These are phyloP conservation scores for Penicillium turbatum DNA, from an alignment of 495 filamentous ascomycete genomes.

Conservation along the genomic window DNA sequence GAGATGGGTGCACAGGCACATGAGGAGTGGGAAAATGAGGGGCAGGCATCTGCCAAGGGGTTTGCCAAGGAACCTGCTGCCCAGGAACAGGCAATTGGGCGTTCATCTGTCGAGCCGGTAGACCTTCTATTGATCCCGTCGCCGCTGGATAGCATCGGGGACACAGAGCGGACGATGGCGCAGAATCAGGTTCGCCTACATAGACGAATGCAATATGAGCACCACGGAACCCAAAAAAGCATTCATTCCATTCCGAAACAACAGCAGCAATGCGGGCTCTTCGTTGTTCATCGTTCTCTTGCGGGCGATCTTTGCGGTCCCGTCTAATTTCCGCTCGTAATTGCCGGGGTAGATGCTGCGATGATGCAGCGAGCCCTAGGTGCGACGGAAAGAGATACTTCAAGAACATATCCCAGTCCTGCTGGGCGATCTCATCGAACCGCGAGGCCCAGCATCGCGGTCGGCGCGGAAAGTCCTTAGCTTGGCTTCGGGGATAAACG, in stretches of 20 bases:
- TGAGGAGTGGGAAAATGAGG: constrained; percentile 18
- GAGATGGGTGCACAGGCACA: constrained; percentile 1
- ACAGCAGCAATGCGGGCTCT: constrained; percentile 39
- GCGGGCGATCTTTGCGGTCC: constrained; percentile 41
- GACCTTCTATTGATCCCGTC: constrained; percentile 20
- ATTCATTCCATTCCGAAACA: constrained; percentile 50
- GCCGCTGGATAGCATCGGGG: constrained; percentile 44
- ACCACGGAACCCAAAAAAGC: constrained; percentile 45
- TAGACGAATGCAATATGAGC: constrained; percentile 37
- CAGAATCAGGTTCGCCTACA: constrained; percentile 34
- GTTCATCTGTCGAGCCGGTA: constrained; percentile 7
- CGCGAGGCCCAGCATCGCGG: constrained; percentile 41
- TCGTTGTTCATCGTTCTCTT: constrained; percentile 43
- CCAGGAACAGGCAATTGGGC: constrained; percentile 14
- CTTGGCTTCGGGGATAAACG: constrained; percentile 42
- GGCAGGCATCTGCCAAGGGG: constrained; percentile 13
- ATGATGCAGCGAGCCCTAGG: constrained; percentile 38
- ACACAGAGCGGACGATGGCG: constrained; percentile 41
- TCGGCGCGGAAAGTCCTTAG: constrained; percentile 45
- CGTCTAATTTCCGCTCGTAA: constrained; percentile 39
- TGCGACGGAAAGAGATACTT: constrained; percentile 45
- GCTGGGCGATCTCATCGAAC: constrained; percentile 38
- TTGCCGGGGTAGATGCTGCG: constrained; percentile 38
- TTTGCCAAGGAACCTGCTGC: constrained; percentile 16
- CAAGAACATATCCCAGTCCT: constrained; percentile 51